Conservation (phyloP, 139 green algal species). For the Pseudopediastrum boryanum region DNA sequence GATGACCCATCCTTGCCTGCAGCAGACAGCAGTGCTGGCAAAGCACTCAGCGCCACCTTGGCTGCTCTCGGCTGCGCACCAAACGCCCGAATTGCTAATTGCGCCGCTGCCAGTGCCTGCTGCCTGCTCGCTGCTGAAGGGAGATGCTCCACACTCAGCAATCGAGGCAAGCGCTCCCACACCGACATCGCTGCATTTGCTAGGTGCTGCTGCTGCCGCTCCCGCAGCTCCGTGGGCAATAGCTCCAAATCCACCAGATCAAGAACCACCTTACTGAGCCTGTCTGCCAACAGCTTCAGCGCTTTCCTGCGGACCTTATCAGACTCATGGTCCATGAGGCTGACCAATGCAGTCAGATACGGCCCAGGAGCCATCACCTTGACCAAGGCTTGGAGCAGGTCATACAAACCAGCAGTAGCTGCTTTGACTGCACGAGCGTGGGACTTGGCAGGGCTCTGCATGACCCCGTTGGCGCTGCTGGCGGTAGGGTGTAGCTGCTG, state of each 20-base stretch:
- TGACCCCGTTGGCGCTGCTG: background rate
- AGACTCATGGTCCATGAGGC: constrained; percentile 41
- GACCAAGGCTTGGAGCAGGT: constrained; percentile 56
- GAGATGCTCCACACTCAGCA: constrained; percentile 34
- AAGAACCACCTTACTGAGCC: background rate
- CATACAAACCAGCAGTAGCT: constrained; percentile 50
- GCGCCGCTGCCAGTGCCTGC: constrained; percentile 53
- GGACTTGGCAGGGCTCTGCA: background rate
- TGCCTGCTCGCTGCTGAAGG: constrained; percentile 46
- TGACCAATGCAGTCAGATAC: constrained; percentile 62
- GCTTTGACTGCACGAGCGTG: constrained; percentile 25
- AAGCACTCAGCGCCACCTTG: constrained; percentile 55
- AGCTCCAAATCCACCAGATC: constrained; percentile 46
- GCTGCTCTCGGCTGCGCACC: constrained; percentile 42
- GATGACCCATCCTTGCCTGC: constrained; percentile 22
- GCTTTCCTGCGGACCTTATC: constrained; percentile 61
- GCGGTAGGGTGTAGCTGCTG: constrained; percentile 45
- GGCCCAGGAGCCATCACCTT: constrained; percentile 46
- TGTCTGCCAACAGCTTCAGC: constrained; percentile 58
- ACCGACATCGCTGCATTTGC: constrained; percentile 39
- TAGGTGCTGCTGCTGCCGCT: constrained; percentile 18
- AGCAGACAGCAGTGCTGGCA: constrained; percentile 55
- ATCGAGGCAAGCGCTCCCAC: constrained; percentile 25
- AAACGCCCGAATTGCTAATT: constrained; percentile 44
- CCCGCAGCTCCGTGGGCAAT: background rate